Conservation (phyloP, 345 rosid genomes). For the Kernera saxatilis region DNA sequence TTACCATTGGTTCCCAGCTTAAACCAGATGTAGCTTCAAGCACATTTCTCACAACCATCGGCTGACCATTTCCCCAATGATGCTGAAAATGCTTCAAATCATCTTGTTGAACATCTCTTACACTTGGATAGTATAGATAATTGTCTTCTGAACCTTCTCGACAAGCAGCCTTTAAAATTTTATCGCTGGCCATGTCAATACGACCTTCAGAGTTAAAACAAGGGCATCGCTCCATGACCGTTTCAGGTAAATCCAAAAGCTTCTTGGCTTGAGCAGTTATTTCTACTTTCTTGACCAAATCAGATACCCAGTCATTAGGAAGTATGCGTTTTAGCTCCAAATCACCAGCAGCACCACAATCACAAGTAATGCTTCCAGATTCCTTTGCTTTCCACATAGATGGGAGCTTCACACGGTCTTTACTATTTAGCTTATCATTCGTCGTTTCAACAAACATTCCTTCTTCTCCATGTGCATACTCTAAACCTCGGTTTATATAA, state of each 20-base stretch:
- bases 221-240: slow-evolving; percentile 25
- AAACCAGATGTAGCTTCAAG: slow-evolving; percentile 53
- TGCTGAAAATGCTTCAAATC: slow-evolving; percentile 57
- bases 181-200: slow-evolving; percentile 19
- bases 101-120: slow-evolving; percentile 29
- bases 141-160: slow-evolving; percentile 47
- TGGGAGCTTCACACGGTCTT: slow-evolving; percentile 4
- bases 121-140: slow-evolving; percentile 52
- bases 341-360: slow-evolving; percentile 36
- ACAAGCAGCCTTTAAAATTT: slow-evolving; percentile 47
- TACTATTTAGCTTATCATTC: not conserved
- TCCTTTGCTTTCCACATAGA: slow-evolving; percentile 45
- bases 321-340: slow-evolving; percentile 41
- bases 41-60: slow-evolving; percentile 51
- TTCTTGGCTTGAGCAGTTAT: slow-evolving; percentile 4
- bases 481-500: slow-evolving; percentile 17
- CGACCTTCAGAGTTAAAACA: slow-evolving; percentile 38
- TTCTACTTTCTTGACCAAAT: slow-evolving; percentile 39
- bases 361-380: slow-evolving; percentile 48
- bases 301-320: slow-evolving; percentile 25
- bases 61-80: slow-evolving; percentile 76
- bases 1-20: slow-evolving; percentile 83
- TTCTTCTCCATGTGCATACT: slow-evolving; percentile 40
- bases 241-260: not conserved
- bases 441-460: not conserved